Conservation (phyloP, 108 stramenopile genomes). For the Nitzschia sp. region DNA sequence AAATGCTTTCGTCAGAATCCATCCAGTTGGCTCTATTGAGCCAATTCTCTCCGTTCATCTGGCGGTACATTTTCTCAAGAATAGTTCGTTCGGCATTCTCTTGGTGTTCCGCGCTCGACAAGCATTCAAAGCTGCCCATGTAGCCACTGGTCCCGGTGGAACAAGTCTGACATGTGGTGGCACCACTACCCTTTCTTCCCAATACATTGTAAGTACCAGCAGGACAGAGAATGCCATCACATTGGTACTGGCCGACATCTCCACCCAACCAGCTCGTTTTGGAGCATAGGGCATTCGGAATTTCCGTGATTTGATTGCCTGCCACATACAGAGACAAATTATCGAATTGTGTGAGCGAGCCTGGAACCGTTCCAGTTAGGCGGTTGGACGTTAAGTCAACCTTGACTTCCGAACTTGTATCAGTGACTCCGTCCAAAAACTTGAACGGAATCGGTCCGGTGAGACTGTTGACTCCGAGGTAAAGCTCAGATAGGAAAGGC, state of each 20-base stretch:
- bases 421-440: conserved; percentile 43
- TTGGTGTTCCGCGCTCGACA: conserved; percentile 21
- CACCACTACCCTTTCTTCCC: conserved; percentile 22
- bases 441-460: conserved; percentile 50
- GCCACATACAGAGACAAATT: conserved; percentile 31
- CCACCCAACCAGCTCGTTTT: conserved; percentile 52
- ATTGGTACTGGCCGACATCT: conserved; percentile 50
- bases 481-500: conserved; percentile 19
- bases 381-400: conserved; percentile 47
- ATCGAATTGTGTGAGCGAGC: conserved; percentile 37
- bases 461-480: conserved; percentile 47
- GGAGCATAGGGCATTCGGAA: conserved; percentile 36
- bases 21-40: conserved; percentile 38
- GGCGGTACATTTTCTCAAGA: conserved; percentile 49
- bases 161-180: conserved; percentile 26
- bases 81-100: conserved; percentile 48
- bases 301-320: conserved; percentile 33
- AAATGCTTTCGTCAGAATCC: conserved; percentile 41
- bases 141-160: conserved; percentile 34
- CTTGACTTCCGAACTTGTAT: conserved; percentile 25
- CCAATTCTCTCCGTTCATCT: conserved; percentile 42
- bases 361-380: conserved; percentile 48
- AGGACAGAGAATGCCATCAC: conserved; percentile 86
- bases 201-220: conserved; percentile 48
- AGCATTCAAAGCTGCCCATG: conserved; percentile 35